These are phyloP conservation scores for Chalciporus pseudorubinellus DNA, from an alignment of 768 basidiomycete genomes.

Conservation along the genomic window DNA sequence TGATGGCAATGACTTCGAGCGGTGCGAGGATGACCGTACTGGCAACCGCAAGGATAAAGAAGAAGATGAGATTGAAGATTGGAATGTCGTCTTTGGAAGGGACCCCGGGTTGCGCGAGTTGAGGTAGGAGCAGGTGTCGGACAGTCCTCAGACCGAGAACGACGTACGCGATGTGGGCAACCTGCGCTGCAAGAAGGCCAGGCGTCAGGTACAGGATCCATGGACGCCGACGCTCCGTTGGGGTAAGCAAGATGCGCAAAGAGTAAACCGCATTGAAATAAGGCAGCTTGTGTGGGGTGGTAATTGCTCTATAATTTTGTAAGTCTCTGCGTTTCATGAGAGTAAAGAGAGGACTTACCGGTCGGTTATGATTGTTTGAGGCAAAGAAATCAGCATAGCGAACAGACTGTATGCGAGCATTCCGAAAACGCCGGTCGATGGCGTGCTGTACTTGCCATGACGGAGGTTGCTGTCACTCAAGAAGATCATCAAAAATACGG, in stretches of 20 bases:
- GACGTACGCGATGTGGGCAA: conserved; percentile 44
- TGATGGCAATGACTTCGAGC: conserved; percentile 74
- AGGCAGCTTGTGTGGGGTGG: conserved; percentile 75
- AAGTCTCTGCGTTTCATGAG: not conserved
- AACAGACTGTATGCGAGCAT: conserved; percentile 62
- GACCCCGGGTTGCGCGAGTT: conserved; percentile 38
- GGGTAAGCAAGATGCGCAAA: conserved; percentile 71
- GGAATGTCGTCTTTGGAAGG: conserved; percentile 44
- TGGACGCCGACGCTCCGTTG: conserved; percentile 73
- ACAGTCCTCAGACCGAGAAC: conserved; percentile 43
- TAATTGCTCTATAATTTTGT: conserved; percentile 58
- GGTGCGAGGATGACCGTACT: conserved; percentile 66
- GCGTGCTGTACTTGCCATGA: conserved; percentile 64
- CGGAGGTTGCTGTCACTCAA: conserved; percentile 57
- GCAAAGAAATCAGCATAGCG: conserved; percentile 64
- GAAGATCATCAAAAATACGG: conserved; percentile 54
- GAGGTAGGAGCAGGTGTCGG: conserved; percentile 57
- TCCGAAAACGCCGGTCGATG: conserved; percentile 57
- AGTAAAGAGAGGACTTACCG: conserved; percentile 44
- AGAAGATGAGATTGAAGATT: conserved; percentile 49
- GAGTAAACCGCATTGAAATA: conserved; percentile 57
- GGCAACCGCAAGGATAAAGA: conserved; percentile 52
- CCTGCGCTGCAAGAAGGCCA: conserved; percentile 48
- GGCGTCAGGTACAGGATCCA: conserved; percentile 84
- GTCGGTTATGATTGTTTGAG: conserved; percentile 73